These are phyloP conservation scores for Bathelium albidoporum DNA, from an alignment of 495 filamentous ascomycete genomes.

Conservation along the genomic window DNA sequence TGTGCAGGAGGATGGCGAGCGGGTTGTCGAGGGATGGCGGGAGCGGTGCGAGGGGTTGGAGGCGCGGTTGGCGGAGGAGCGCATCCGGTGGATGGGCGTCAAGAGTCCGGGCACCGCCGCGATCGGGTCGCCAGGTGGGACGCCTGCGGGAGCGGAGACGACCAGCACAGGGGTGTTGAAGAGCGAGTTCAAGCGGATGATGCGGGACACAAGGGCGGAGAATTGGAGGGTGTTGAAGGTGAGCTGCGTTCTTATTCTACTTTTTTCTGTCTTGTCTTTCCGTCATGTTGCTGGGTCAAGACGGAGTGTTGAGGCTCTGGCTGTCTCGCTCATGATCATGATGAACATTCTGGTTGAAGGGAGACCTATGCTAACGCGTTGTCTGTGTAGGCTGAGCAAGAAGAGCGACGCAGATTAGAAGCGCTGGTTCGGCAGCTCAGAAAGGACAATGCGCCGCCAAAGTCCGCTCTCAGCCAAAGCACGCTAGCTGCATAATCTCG, in stretches of 20 bases:
- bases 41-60: conserved; percentile 61
- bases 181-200: conserved; percentile 86
- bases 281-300: not conserved
- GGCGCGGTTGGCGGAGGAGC: conserved; percentile 58
- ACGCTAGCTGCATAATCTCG: conserved; percentile 21
- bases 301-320: not conserved
- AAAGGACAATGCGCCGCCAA: conserved; percentile 45
- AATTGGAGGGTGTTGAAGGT: conserved; percentile 60
- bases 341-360: too few species aligned
- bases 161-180: conserved; percentile 65
- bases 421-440: conserved; percentile 45
- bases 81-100: conserved; percentile 58
- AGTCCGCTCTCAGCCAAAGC: conserved; percentile 41
- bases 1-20: conserved; percentile 68
- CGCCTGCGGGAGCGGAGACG: conserved; percentile 33
- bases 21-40: conserved; percentile 56
- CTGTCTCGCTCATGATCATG: too few species aligned
- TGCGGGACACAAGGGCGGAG: conserved; percentile 68
- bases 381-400: conserved; percentile 53
- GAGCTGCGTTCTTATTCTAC: conserved; percentile 22
- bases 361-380: conserved; percentile 10
- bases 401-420: conserved; percentile 58
- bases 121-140: conserved; percentile 19
- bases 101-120: conserved; percentile 39
- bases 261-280: conserved; percentile 9